phyloP scores from a whole-genome alignment of 2,329 filamentous ascomycete species.

The Fusarium multiceps region DNA sequence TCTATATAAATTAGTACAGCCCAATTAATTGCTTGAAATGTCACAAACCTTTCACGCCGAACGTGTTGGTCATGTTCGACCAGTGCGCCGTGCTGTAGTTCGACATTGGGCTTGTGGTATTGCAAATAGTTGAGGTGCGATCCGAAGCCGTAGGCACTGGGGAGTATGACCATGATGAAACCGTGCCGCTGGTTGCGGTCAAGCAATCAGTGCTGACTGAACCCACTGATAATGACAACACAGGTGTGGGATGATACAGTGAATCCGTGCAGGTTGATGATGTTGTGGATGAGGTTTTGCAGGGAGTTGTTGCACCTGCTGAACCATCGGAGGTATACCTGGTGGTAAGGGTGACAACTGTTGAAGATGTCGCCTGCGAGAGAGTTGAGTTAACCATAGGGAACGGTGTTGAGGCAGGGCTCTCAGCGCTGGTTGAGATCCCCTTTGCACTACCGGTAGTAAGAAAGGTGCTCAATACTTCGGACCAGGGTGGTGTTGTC shows the following conservation, averaged over 20 bases:
- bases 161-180: conserved; percentile 21
- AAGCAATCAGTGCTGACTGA: conserved; percentile 29
- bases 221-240: neutral
- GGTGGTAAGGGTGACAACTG: conserved; percentile 8
- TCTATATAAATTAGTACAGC: conserved; percentile 13
- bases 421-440: conserved; percentile 11
- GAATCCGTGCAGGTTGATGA: conserved; percentile 35
- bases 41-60: conserved; percentile 30
- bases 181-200: neutral
- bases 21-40: neutral
- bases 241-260: neutral
- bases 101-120: conserved; percentile 35
- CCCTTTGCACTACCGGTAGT: conserved; percentile 15
- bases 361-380: conserved; percentile 19
- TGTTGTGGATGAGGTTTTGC: conserved; percentile 16
- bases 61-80: conserved; percentile 30
- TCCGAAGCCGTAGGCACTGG: conserved; percentile 12
- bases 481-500: conserved; percentile 10
- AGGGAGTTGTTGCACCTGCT: conserved; percentile 18
- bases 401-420: conserved; percentile 17
- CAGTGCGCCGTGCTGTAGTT: conserved; percentile 29
- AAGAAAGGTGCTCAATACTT: neutral
- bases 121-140: conserved; percentile 36
- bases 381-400: conserved; percentile 33
- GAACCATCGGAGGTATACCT: conserved; percentile 13